These are phyloP conservation scores for Pseudogymnoascus sp. DNA, from an alignment of 2,329 filamentous ascomycete genomes.

Conservation along the genomic window DNA sequence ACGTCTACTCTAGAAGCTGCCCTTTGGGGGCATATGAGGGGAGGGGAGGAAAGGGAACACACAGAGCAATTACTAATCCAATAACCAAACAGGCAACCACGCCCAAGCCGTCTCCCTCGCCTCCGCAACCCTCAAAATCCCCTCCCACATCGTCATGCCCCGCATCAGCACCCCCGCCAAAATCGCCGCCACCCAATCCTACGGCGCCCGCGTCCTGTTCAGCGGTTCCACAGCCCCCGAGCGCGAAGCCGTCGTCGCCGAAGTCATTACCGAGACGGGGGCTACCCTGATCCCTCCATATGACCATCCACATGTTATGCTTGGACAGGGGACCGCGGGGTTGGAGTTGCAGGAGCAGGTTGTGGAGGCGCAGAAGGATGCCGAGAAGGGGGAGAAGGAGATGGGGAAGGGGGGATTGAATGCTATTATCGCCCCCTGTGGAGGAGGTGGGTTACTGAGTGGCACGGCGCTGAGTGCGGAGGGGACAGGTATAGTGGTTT, in stretches of 20 bases:
- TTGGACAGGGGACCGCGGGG: slow-evolving; percentile 85
- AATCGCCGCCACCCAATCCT: slow-evolving; percentile 69
- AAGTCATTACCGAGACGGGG: slow-evolving; percentile 61
- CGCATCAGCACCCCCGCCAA: slow-evolving; percentile 76
- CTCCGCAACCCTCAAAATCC: slow-evolving; percentile 61
- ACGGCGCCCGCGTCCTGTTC: slow-evolving; percentile 73
- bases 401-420: slow-evolving; percentile 37
- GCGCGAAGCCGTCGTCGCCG: slow-evolving; percentile 66
- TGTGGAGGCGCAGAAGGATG: slow-evolving; percentile 24
- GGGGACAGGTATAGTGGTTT: slow-evolving; percentile 65
- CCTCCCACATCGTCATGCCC: slow-evolving; percentile 89
- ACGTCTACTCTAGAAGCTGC: too few relatives aligned
- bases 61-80: too few relatives aligned
- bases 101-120: slow-evolving; percentile 87
- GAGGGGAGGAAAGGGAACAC: too few relatives aligned
- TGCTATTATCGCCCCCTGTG: slow-evolving; percentile 73
- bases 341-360: slow-evolving; percentile 76
- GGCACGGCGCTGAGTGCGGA: slow-evolving; percentile 71
- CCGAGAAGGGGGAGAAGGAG: slow-evolving; percentile 12
- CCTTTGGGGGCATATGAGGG: too few relatives aligned
- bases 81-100: slow-evolving; percentile 83
- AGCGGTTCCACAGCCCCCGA: slow-evolving; percentile 72
- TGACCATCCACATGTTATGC: slow-evolving; percentile 82
- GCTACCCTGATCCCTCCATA: slow-evolving; percentile 82
- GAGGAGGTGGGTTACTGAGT: slow-evolving; percentile 80